These are phyloP conservation scores for Zymoseptoria passerinii DNA, from an alignment of 2,329 filamentous ascomycete genomes.

Conservation along the genomic window DNA sequence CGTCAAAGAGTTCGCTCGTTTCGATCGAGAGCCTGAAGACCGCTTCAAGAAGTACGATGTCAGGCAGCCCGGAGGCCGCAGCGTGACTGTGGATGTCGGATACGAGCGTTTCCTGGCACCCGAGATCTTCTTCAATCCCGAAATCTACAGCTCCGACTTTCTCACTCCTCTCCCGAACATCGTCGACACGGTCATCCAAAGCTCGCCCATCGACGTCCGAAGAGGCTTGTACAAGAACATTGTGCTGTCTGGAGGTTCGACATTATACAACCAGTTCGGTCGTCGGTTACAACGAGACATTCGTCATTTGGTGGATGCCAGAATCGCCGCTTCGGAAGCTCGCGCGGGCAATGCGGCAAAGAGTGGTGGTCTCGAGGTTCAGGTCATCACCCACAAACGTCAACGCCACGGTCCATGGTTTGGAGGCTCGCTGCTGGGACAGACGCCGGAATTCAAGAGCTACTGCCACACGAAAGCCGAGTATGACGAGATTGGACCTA, in stretches of 20 bases:
- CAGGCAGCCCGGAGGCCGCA: conserved; percentile 73
- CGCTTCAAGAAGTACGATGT: conserved; percentile 88
- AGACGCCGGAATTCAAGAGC: conserved; percentile 96
- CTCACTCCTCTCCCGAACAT: conserved; percentile 88
- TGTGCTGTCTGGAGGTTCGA: conserved; percentile 92
- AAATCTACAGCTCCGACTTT: conserved; percentile 99
- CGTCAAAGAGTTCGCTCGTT: conserved; percentile 94
- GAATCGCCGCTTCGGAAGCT: conserved; percentile 86
- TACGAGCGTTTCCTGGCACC: conserved; percentile 97
- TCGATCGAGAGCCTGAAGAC: conserved; percentile 77
- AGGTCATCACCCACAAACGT: conserved; percentile 94
- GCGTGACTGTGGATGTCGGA: conserved; percentile 81
- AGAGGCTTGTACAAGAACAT: conserved; percentile 99
- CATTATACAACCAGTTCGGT: conserved; percentile 97
- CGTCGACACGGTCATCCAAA: conserved; percentile 94
- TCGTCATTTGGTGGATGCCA: conserved; percentile 84
- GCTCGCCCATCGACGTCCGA: conserved; percentile 93
- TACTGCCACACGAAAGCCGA: conserved; percentile 79
- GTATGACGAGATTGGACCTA: conserved; percentile 93
- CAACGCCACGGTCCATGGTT: conserved; percentile 98
- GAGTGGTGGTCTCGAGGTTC: conserved; percentile 89
- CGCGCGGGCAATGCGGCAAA: conserved; percentile 77
- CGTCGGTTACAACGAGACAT: conserved; percentile 94
- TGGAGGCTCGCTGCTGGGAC: conserved; percentile 87
- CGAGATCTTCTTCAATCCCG: conserved; percentile 99